Percentiles rank a stretch among this genome's conserved stretches.
phyloP scores from a whole-genome alignment of 1,284 basidiomycete genomes.

The Ganoderma lucidum region DNA sequence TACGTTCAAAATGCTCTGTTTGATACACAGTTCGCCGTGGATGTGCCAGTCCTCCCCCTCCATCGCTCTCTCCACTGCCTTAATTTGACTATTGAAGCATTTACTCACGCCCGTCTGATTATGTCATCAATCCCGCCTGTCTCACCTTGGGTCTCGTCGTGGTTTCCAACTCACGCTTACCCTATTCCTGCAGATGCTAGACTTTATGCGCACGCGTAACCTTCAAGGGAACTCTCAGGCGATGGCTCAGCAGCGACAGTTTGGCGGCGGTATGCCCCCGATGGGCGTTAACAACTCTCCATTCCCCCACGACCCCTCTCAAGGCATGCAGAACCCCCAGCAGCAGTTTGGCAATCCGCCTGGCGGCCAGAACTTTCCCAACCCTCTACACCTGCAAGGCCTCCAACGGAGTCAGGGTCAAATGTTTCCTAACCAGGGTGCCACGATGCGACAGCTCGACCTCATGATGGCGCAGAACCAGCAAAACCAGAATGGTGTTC shows the following conservation, averaged over 20 bases:
- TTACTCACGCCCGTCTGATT: slow-evolving; percentile 37
- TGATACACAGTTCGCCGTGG: slow-evolving; percentile 6
- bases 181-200: slow-evolving; percentile 24
- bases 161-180: slow-evolving; percentile 11
- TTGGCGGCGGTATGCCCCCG: slow-evolving; percentile 19
- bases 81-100: slow-evolving; percentile 31
- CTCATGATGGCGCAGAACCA: slow-evolving; percentile 40
- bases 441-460: slow-evolving; percentile 28
- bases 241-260: slow-evolving; percentile 27
- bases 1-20: neutral
- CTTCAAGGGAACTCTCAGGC: slow-evolving; percentile 16
- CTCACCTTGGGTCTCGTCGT: slow-evolving; percentile 16
- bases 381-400: slow-evolving; percentile 22
- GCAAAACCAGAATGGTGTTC: slow-evolving; percentile 29
- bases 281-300: slow-evolving; percentile 27
- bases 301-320: slow-evolving; percentile 29
- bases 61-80: slow-evolving; percentile 35
- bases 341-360: slow-evolving; percentile 26
- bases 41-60: slow-evolving; percentile 10
- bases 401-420: slow-evolving; percentile 19
- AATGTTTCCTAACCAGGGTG: slow-evolving; percentile 26
- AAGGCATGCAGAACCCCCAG: slow-evolving; percentile 21
- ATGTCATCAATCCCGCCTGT: slow-evolving; percentile 33
- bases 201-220: slow-evolving; percentile 22
- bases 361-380: slow-evolving; percentile 20